A percentile compares a stretch with the other conserved stretches of the same genome.
phyloP scores from a whole-genome alignment of 78 protist genomes.

The Isochrysis galbana region DNA sequence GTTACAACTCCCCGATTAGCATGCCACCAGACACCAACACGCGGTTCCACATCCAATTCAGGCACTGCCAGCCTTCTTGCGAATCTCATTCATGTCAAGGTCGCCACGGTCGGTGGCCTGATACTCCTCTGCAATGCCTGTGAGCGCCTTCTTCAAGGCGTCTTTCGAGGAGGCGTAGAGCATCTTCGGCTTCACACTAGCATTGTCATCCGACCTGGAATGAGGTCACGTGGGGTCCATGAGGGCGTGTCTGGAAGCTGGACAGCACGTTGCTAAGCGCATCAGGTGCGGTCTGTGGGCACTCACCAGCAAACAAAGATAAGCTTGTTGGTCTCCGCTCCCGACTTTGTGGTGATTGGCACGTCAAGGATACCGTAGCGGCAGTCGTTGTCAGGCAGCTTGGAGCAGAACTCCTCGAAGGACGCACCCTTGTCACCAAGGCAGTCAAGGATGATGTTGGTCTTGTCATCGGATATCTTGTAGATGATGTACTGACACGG shows the following conservation, averaged over 20 bases:
- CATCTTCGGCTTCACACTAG: slow-evolving; percentile 83
- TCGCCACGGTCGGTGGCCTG: slow-evolving; percentile 89
- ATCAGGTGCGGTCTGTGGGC: too few relatives aligned
- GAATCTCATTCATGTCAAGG: slow-evolving; percentile 55
- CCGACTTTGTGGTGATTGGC: slow-evolving; percentile 44
- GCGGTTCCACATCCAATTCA: too few relatives aligned
- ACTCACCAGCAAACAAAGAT: slow-evolving; percentile 63
- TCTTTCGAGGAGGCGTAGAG: slow-evolving; percentile 88
- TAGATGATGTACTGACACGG: slow-evolving; percentile 36
- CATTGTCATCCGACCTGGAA: slow-evolving; percentile 76
- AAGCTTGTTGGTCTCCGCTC: slow-evolving; percentile 68
- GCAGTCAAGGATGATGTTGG: slow-evolving; percentile 36
- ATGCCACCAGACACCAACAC: too few relatives aligned
- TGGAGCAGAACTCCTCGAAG: slow-evolving; percentile 64
- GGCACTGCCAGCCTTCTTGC: slow-evolving; percentile 50
- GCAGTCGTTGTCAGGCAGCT: slow-evolving; percentile 62
- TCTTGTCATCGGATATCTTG: slow-evolving; percentile 54
- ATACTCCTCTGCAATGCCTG: slow-evolving; percentile 80
- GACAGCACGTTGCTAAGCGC: too few relatives aligned
- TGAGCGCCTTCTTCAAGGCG: slow-evolving; percentile 74
- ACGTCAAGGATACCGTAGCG: slow-evolving; percentile 77
- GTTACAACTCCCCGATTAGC: too few relatives aligned
- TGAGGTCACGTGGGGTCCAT: too few relatives aligned
- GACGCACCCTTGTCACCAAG: slow-evolving; percentile 15
- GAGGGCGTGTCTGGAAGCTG: too few relatives aligned